Evolutionary conservation across 1,284 basidiomycete species (phyloP).

Genomic region (Cutaneotrichosporon sp.): DNA sequence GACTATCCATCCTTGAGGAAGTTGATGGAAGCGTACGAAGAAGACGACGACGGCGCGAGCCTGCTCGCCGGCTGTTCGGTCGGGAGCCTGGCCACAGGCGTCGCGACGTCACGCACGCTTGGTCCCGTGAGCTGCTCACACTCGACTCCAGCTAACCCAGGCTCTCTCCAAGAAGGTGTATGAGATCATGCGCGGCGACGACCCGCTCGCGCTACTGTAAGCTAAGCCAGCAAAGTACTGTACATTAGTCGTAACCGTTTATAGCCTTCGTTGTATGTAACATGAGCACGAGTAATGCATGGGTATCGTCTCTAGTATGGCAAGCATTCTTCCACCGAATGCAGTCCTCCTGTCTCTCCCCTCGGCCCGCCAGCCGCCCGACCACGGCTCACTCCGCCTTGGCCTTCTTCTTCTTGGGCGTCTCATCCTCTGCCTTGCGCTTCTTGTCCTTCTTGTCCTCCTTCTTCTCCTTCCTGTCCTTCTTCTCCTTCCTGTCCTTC

Average conservation of each 20-base stretch:
- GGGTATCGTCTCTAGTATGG: constrained; percentile 7
- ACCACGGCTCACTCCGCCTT: constrained; percentile 21
- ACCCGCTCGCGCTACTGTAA: constrained; percentile 41
- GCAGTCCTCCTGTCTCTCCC: not conserved
- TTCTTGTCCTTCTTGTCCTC: constrained; percentile 30
- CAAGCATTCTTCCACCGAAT: not conserved
- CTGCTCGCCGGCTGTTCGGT: constrained; percentile 46
- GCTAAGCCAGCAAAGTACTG: constrained; percentile 11
- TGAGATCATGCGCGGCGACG: constrained; percentile 38
- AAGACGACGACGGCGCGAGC: constrained; percentile 31
- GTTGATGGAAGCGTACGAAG: constrained; percentile 48
- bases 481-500: constrained; percentile 11
- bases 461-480: constrained; percentile 5
- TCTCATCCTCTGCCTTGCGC: constrained; percentile 27
- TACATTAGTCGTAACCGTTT: not conserved
- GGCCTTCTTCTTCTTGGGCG: constrained; percentile 38
- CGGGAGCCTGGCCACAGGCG: constrained; percentile 35
- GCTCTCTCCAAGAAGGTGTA: constrained; percentile 42
- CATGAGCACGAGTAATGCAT: constrained; percentile 1
- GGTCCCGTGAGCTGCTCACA: constrained; percentile 33
- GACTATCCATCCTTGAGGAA: constrained; percentile 39
- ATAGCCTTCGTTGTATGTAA: not conserved
- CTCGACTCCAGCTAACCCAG: constrained; percentile 24
- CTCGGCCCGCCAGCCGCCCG: not conserved
- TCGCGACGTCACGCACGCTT: constrained; percentile 35